Conservation (phyloP, 805 yeast species). For the Kazachstania kunashirensis region DNA sequence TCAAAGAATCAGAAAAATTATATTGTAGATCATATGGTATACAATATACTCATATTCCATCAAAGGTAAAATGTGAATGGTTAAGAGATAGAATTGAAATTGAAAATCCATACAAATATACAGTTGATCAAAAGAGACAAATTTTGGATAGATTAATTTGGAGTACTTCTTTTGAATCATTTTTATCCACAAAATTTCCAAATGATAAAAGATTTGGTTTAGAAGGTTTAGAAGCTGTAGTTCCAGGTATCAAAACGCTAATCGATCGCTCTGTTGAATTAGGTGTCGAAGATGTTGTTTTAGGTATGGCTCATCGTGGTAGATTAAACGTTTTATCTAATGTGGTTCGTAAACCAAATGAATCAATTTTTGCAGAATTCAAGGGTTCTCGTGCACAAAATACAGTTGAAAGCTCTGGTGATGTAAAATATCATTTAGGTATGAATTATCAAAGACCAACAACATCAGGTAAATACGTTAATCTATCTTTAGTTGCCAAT, state of each 20-base stretch:
- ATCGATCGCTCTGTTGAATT: slow-evolving; percentile 86
- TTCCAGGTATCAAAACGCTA: slow-evolving; percentile 93
- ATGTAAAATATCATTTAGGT: slow-evolving; percentile 97
- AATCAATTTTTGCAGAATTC: slow-evolving; percentile 93
- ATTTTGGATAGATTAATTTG: slow-evolving; percentile 93
- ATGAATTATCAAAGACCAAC: slow-evolving; percentile 99
- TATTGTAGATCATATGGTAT: slow-evolving; percentile 87
- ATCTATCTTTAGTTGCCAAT: slow-evolving; percentile 92
- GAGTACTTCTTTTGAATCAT: slow-evolving; percentile 90
- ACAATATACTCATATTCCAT: slow-evolving; percentile 94
- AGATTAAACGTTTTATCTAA: slow-evolving; percentile 94
- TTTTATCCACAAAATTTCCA: slow-evolving; percentile 91
- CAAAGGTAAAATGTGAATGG: slow-evolving; percentile 96
- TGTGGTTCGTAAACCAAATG: slow-evolving; percentile 97
- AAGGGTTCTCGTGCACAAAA: slow-evolving; percentile 76
- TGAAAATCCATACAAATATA: slow-evolving; percentile 74
- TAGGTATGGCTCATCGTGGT: slow-evolving; percentile 99
- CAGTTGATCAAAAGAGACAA: slow-evolving; percentile 87
- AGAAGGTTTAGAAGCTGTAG: slow-evolving; percentile 95
- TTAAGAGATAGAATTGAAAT: slow-evolving; percentile 92
- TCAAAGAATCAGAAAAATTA: slow-evolving; percentile 66
- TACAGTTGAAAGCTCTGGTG: slow-evolving; percentile 84
- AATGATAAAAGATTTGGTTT: slow-evolving; percentile 97
- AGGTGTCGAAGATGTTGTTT: slow-evolving; percentile 92
- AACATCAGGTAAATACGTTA: slow-evolving; percentile 92